These are phyloP conservation scores for Penicillium atrosanguineum DNA, from an alignment of 495 filamentous ascomycete species.

Conservation along the genomic window DNA sequence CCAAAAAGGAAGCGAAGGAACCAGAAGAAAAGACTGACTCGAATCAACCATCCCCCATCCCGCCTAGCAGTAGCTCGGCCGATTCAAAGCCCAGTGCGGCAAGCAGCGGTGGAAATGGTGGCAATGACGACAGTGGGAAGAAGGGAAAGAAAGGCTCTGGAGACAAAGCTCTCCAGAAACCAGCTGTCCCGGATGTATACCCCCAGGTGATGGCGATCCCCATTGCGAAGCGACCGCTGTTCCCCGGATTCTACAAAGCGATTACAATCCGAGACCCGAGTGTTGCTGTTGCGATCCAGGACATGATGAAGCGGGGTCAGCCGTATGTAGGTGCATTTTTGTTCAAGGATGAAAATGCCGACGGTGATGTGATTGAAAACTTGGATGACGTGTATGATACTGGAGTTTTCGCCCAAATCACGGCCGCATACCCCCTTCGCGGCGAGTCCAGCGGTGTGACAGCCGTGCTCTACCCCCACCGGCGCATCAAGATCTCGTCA, in stretches of 20 bases:
- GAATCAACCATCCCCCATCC: slow-evolving; percentile 47
- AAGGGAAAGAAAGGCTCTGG: slow-evolving; percentile 63
- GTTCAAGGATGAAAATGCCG: slow-evolving; percentile 92
- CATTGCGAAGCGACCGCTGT: slow-evolving; percentile 91
- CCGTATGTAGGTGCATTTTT: slow-evolving; percentile 96
- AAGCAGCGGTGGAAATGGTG: slow-evolving; percentile 41
- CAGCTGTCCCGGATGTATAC: slow-evolving; percentile 88
- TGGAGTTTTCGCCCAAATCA: slow-evolving; percentile 96
- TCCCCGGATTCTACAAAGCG: slow-evolving; percentile 98
- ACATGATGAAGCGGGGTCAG: slow-evolving; percentile 97
- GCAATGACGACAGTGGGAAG: slow-evolving; percentile 51
- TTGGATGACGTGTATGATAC: slow-evolving; percentile 88
- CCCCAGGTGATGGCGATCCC: slow-evolving; percentile 98
- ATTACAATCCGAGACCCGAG: slow-evolving; percentile 90
- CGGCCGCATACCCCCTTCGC: slow-evolving; percentile 84
- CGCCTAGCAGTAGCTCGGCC: slow-evolving; percentile 35
- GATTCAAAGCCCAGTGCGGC: slow-evolving; percentile 51
- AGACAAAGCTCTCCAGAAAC: slow-evolving; percentile 79
- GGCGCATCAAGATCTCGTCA: slow-evolving; percentile 84
- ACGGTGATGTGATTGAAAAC: slow-evolving; percentile 86
- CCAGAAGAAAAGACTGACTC: slow-evolving; percentile 42
- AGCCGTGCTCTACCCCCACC: slow-evolving; percentile 91
- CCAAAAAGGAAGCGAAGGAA: slow-evolving; percentile 36
- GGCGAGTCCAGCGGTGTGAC: slow-evolving; percentile 78
- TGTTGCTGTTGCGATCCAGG: slow-evolving; percentile 84